These are phyloP conservation scores for Darksidea phi DNA, from an alignment of 495 filamentous ascomycete genomes.

Conservation along the genomic window DNA sequence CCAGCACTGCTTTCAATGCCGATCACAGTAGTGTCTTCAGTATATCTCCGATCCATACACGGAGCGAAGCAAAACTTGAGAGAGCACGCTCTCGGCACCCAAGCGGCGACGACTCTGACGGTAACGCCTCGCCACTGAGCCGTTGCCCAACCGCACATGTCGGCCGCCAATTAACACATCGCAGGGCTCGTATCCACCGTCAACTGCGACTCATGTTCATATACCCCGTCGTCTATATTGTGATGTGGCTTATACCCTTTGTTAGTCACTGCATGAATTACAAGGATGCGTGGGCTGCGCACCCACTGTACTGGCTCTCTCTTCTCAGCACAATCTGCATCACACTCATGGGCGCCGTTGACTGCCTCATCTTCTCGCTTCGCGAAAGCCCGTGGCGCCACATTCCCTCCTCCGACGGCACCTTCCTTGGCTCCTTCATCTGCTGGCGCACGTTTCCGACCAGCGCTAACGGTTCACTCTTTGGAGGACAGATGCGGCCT, in stretches of 20 bases:
- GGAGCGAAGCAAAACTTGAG: neutral
- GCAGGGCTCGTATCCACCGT: slow-evolving; percentile 57
- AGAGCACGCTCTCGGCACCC: neutral
- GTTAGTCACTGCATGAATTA: slow-evolving; percentile 60
- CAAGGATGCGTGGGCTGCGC: slow-evolving; percentile 50
- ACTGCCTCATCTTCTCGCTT: slow-evolving; percentile 63
- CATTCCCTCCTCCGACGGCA: slow-evolving; percentile 49
- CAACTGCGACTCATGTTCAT: slow-evolving; percentile 69
- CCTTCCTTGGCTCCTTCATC: slow-evolving; percentile 46
- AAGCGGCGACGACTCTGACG: neutral
- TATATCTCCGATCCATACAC: neutral
- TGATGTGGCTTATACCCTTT: slow-evolving; percentile 73
- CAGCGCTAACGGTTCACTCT: neutral
- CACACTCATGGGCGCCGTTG: slow-evolving; percentile 61
- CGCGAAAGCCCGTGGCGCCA: slow-evolving; percentile 70
- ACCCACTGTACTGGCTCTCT: slow-evolving; percentile 56
- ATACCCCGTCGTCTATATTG: slow-evolving; percentile 68
- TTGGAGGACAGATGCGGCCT: neutral
- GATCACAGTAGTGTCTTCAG: neutral
- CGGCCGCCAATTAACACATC: slow-evolving; percentile 17
- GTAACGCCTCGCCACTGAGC: neutral
- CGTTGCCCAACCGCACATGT: slow-evolving; percentile 1
- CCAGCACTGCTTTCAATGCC: neutral
- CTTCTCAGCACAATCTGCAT: slow-evolving; percentile 57
- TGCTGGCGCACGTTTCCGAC: slow-evolving; percentile 39